Conservation (phyloP, 352 stramenopile species). For the Globisporangium abappressorium region DNA sequence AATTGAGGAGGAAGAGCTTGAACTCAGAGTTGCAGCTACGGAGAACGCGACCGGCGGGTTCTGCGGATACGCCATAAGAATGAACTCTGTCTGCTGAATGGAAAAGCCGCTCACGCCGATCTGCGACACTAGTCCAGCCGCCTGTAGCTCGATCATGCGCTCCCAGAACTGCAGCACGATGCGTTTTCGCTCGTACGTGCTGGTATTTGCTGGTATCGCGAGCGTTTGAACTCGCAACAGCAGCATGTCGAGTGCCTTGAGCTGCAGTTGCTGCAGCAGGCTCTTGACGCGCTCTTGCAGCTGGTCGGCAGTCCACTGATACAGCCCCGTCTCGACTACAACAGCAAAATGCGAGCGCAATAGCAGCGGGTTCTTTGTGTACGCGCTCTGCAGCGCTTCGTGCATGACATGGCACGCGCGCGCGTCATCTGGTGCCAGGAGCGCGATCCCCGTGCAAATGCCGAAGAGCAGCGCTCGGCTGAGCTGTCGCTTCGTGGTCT, state of each 20-base stretch:
- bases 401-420: conserved; percentile 26
- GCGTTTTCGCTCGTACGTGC: conserved; percentile 38
- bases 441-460: conserved; percentile 34
- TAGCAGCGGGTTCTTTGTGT: conserved; percentile 27
- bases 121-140: conserved; percentile 29
- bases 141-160: conserved; percentile 33
- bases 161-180: conserved; percentile 44
- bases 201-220: not conserved
- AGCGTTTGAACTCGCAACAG: conserved; percentile 33
- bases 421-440: conserved; percentile 32
- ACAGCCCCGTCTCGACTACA: conserved; percentile 19
- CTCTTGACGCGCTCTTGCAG: conserved; percentile 28
- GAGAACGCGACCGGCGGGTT: conserved; percentile 24
- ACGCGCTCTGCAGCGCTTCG: conserved; percentile 25
- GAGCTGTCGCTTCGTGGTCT: conserved; percentile 26
- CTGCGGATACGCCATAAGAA: conserved; percentile 30
- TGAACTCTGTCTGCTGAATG: conserved; percentile 58
- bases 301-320: conserved; percentile 18
- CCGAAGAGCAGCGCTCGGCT: conserved; percentile 26
- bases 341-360: conserved; percentile 30
- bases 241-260: conserved; percentile 40
- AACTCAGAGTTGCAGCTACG: conserved; percentile 11
- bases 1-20: not conserved
- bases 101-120: conserved; percentile 48
- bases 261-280: conserved; percentile 29